A percentile compares a stretch with the other conserved stretches of the same genome.
phyloP scores from a whole-genome alignment of 2,329 filamentous ascomycete genomes.

The Alternaria postmessia region DNA sequence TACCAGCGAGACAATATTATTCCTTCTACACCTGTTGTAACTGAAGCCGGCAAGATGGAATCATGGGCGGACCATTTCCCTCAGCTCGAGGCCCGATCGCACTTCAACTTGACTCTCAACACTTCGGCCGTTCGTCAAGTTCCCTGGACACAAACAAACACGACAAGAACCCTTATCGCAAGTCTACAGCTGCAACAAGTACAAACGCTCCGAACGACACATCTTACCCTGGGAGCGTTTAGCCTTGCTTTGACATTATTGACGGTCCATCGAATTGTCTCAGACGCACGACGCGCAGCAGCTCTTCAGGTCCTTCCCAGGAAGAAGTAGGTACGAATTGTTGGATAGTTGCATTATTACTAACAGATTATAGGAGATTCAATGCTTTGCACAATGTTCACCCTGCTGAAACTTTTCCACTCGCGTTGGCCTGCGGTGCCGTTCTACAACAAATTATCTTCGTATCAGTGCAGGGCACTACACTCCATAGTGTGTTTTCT shows the following conservation, averaged over 20 bases:
- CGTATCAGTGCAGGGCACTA: constrained; percentile 50
- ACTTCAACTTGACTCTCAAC: constrained; percentile 51
- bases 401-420: constrained; percentile 52
- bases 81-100: constrained; percentile 46
- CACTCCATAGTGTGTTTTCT: constrained; percentile 49
- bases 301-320: constrained; percentile 41
- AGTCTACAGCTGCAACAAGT: constrained; percentile 49
- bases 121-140: constrained; percentile 36
- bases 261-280: constrained; percentile 49
- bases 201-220: constrained; percentile 50
- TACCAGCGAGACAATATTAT: constrained; percentile 46
- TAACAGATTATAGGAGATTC: constrained; percentile 42
- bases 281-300: constrained; percentile 48
- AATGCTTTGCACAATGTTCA: constrained; percentile 49
- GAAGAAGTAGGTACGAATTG: constrained; percentile 40
- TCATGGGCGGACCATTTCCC: constrained; percentile 43
- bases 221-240: constrained; percentile 50
- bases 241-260: constrained; percentile 48
- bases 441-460: constrained; percentile 50
- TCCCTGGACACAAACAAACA: constrained; percentile 43
- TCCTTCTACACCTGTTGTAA: constrained; percentile 38
- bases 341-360: not conserved
- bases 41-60: constrained; percentile 48
- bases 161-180: constrained; percentile 43
- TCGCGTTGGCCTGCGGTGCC: constrained; percentile 50